Conservation (phyloP, 2,329 filamentous ascomycete genomes). For the Davidsoniella eucalypti region DNA sequence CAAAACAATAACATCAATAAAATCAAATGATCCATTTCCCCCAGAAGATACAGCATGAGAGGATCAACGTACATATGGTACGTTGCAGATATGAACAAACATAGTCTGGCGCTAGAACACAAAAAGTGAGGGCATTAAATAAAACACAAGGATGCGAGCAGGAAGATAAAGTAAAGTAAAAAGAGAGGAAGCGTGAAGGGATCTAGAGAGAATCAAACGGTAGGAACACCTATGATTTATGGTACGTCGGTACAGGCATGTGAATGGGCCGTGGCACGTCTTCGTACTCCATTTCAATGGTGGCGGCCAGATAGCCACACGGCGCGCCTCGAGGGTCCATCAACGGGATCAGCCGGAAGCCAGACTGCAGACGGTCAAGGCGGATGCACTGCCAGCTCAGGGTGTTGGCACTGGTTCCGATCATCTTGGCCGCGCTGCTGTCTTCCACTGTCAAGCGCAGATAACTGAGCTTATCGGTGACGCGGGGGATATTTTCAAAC, state of each 20-base stretch:
- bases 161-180: too few species aligned
- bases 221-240: too few species aligned
- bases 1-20: too few species aligned
- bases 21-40: too few species aligned
- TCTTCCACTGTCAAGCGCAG: constrained; percentile 20
- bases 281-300: constrained; percentile 29
- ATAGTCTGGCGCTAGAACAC: too few species aligned
- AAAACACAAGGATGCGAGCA: too few species aligned
- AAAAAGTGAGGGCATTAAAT: too few species aligned
- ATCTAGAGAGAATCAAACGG: too few species aligned
- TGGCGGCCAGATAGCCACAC: constrained; percentile 34
- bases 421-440: not conserved
- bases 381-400: constrained; percentile 43
- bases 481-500: constrained; percentile 40
- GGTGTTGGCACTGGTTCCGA: not conserved
- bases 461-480: constrained; percentile 57
- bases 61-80: too few species aligned
- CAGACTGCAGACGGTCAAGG: constrained; percentile 37
- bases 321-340: constrained; percentile 28
- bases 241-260: not conserved
- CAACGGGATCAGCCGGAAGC: constrained; percentile 38
- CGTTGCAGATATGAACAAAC: too few species aligned
- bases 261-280: not conserved
- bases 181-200: too few species aligned
- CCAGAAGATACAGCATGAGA: too few species aligned